Base-by-base conservation (phyloP, 495 filamentous ascomycete genomes). In the Aspergillus carlsbadensis region DNA sequence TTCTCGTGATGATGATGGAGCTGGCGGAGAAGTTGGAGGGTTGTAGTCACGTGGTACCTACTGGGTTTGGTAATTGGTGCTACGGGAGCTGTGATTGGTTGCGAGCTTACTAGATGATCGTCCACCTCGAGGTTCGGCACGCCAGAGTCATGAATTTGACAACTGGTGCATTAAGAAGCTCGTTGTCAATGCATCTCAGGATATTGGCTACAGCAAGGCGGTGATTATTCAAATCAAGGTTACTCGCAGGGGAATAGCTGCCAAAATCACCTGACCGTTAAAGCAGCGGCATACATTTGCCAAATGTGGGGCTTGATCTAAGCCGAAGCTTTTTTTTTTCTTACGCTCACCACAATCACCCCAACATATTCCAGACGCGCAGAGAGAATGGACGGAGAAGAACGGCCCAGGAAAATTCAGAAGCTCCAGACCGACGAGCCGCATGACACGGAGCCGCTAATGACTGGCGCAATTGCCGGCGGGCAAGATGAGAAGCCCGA, bases 361-460 rank as follows among this genome's bases (percentile, higher is more conserved):
- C 58, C 10, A 29, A 24, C 22, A 14, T 36, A 11, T 41, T 57
- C 13, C 50, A 51, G 34, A 40, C 47, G 34, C 11, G 46, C 22
- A 21, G 36, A 51, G 7, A 40, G 62, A 17, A 85, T 84, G 82
- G 79, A 80, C 10, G 73, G 70, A 24, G 78, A 81, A 46, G 81
- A 82, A 40, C 68, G 79, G 36, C 80, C 81, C 2, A 65, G 69
- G 29, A 84, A 85, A 57, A 61, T 80, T 11, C 61, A 68, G 14
- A 84, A 84, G 65, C 64, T 81, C 8, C 72, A 63, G 6, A 59
- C 77, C 54, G 65, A 68, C 15, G 61, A 67, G 17, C 47, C 48
- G 0, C 45, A 66, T 1, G 56, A 65, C 26, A 40, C 63, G 8
- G 68, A 54, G 26, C 66, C 70, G 13, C 57, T 66, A 41, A 75